Evolutionary conservation across 2,329 filamentous ascomycete species (phyloP).

Genomic region (Colletotrichum siamense): DNA sequence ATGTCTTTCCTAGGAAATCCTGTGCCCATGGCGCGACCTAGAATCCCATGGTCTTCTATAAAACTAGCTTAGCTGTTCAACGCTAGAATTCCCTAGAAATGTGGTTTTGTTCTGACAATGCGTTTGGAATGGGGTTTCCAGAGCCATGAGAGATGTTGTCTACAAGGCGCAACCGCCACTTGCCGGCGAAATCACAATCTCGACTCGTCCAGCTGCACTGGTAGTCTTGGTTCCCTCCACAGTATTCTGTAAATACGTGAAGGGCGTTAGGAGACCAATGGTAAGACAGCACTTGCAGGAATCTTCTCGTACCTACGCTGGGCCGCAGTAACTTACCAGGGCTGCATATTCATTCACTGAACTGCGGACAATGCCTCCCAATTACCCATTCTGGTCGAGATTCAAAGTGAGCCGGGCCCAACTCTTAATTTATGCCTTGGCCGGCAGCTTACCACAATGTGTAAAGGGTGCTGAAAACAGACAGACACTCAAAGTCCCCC

Average conservation of each 20-base stretch:
- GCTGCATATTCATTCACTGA: not conserved
- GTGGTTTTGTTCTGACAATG: too few species aligned
- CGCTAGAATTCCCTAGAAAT: not conserved
- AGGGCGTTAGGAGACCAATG: rapidly evolving
- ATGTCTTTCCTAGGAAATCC: not conserved
- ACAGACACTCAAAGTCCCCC: not conserved
- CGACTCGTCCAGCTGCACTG: rapidly evolving
- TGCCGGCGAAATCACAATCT: not conserved
- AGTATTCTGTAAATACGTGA: not conserved
- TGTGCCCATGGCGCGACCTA: not conserved
- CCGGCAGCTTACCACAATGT: not conserved
- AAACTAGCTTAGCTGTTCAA: not conserved
- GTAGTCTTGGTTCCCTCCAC: not conserved
- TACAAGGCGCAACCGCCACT: not conserved
- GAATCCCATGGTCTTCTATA: not conserved
- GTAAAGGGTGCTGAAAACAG: rapidly evolving
- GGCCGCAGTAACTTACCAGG: not conserved
- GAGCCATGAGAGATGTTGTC: not conserved
- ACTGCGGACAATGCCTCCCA: too few species aligned
- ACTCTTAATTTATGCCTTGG: not conserved
- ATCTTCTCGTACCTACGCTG: not conserved
- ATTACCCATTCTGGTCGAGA: too few species aligned
- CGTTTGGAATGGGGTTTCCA: not conserved
- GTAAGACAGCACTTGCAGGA: not conserved
- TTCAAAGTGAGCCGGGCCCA: not conserved